Evolutionary conservation across 164 flowering plant species (phyloP).

Genomic region (Hamamelis virginiana): DNA sequence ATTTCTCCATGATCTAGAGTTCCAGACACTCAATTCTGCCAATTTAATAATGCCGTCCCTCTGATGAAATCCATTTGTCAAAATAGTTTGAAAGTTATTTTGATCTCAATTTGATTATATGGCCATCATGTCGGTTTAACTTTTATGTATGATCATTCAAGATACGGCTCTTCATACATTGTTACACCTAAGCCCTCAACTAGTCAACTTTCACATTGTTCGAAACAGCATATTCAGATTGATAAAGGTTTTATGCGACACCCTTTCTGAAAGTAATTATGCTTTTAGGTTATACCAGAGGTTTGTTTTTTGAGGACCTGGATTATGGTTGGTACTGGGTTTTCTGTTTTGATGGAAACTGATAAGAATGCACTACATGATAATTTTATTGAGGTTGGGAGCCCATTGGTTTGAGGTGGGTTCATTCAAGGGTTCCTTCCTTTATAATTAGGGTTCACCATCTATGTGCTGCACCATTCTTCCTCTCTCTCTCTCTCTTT

Average conservation of each 20-base stretch:
- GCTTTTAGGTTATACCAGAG: not conserved
- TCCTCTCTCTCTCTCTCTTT: too few species aligned
- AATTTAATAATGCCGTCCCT: not conserved
- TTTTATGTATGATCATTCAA: too few species aligned
- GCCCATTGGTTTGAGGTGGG: not conserved
- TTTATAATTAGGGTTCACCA: not conserved
- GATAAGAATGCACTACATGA: too few species aligned
- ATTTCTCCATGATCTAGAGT: not conserved
- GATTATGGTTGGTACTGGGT: too few species aligned
- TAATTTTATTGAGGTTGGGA: not conserved
- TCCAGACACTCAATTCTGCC: not conserved
- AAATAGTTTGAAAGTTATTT: not conserved
- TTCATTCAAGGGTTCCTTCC: not conserved
- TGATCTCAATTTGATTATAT: too few species aligned
- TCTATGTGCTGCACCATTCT: not conserved
- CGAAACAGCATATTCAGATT: not conserved
- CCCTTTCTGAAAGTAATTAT: not conserved
- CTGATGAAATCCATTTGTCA: not conserved
- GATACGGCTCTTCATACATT: too few species aligned
- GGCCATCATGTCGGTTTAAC: not conserved
- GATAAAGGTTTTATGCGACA: not conserved
- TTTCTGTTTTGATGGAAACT: too few species aligned
- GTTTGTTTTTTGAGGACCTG: too few species aligned
- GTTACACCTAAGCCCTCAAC: too few species aligned
- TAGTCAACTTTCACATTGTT: not conserved